A percentile compares a stretch with the other conserved stretches of the same genome.
Conservation (phyloP, 352 stramenopile genomes). For the Phytophthora melonis region DNA sequence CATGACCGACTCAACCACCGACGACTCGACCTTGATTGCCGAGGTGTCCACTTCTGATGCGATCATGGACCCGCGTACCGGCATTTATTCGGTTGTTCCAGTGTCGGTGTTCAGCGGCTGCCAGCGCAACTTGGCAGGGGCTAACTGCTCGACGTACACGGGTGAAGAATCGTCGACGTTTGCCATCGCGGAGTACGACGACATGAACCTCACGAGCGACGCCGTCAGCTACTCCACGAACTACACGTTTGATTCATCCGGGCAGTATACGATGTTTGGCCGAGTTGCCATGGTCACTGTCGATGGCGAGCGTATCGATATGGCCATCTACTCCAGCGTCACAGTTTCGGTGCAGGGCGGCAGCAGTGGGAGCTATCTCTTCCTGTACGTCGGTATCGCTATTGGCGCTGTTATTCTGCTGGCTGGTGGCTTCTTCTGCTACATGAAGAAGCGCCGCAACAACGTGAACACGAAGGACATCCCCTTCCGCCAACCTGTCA, state of each 20-base stretch:
- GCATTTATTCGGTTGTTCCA: conserved; percentile 70
- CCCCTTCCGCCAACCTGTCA: conserved; percentile 71
- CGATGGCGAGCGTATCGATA: conserved; percentile 79
- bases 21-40: conserved; percentile 66
- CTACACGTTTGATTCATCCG: conserved; percentile 64
- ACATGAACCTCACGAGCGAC: conserved; percentile 74
- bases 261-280: conserved; percentile 75
- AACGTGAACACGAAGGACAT: conserved; percentile 76
- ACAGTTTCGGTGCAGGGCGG: conserved; percentile 60
- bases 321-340: conserved; percentile 83
- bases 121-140: conserved; percentile 52
- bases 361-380: conserved; percentile 57
- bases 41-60: conserved; percentile 71
- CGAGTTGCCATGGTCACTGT: conserved; percentile 76
- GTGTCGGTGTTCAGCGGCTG: conserved; percentile 80
- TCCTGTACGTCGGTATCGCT: conserved; percentile 78
- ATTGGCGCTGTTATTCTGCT: conserved; percentile 77
- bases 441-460: conserved; percentile 70
- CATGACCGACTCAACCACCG: conserved; percentile 57
- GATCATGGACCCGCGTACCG: conserved; percentile 57
- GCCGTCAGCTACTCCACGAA: conserved; percentile 62
- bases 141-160: conserved; percentile 78
- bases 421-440: conserved; percentile 70
- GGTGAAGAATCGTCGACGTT: conserved; percentile 66
- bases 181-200: conserved; percentile 53